phyloP scores from a whole-genome alignment of 2,329 filamentous ascomycete genomes.

The Pyricularia sp. region DNA sequence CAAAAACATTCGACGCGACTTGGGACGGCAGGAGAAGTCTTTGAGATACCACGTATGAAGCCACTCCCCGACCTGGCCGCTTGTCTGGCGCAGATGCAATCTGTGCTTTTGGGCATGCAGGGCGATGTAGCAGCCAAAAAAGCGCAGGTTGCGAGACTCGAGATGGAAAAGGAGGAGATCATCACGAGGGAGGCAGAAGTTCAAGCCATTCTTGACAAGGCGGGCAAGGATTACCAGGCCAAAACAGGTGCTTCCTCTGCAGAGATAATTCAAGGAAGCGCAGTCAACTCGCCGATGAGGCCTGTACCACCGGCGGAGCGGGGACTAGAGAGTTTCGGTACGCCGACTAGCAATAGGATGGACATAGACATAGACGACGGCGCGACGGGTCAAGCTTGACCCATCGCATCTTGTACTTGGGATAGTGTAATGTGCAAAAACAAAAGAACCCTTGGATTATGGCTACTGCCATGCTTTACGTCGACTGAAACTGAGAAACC shows the following conservation, averaged over 20 bases:
- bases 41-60: conserved; percentile 51
- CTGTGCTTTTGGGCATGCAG: conserved; percentile 50
- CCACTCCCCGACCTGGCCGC: conserved; percentile 62
- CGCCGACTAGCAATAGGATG: conserved; percentile 23
- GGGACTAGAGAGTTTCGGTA: conserved; percentile 34
- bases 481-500: background rate
- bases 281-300: conserved; percentile 17
- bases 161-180: conserved; percentile 56
- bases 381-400: background rate
- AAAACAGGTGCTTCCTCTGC: conserved; percentile 18
- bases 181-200: conserved; percentile 62
- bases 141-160: conserved; percentile 50
- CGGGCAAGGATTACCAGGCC: conserved; percentile 50
- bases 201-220: conserved; percentile 67
- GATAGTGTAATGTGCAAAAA: background rate
- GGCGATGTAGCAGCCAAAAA: conserved; percentile 46
- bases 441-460: background rate
- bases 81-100: conserved; percentile 50
- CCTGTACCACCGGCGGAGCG: conserved; percentile 19
- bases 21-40: background rate
- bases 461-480: background rate
- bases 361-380: conserved; percentile 14
- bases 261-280: conserved; percentile 1
- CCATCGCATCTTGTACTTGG: background rate
- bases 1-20: conserved; percentile 20